phyloP scores from a whole-genome alignment of 2,329 filamentous ascomycete genomes.

The Didymellaceae sp. region DNA sequence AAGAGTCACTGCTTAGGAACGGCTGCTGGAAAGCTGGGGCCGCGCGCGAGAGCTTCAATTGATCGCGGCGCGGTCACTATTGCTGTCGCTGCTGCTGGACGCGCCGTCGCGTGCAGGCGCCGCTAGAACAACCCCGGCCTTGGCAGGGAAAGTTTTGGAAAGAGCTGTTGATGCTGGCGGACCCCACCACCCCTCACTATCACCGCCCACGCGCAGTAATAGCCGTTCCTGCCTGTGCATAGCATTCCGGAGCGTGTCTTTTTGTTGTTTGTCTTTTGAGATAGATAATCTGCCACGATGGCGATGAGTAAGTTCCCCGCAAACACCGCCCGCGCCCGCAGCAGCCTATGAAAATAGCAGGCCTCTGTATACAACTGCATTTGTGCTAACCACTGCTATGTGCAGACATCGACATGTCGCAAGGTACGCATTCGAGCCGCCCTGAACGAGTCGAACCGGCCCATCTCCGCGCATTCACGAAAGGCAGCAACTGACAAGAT shows the following conservation, averaged over 20 bases:
- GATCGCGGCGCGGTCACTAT: not conserved
- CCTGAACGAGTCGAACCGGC: not conserved
- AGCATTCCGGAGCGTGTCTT: constrained; percentile 5
- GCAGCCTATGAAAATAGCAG: not conserved
- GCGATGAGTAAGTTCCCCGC: constrained; percentile 49
- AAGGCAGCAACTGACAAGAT: constrained; percentile 33
- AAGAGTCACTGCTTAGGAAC: not conserved
- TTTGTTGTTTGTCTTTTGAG: constrained; percentile 3
- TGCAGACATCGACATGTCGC: constrained; percentile 80
- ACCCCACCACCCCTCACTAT: constrained; percentile 39
- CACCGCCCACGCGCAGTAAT: constrained; percentile 16
- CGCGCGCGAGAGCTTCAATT: constrained; percentile 18
- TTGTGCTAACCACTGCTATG: constrained; percentile 34
- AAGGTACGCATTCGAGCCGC: constrained; percentile 64
- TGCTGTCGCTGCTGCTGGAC: too few relatives aligned
- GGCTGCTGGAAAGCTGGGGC: constrained; percentile 8
- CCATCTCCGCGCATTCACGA: not conserved
- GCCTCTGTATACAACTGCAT: not conserved
- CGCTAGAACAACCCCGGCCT: constrained; percentile 20
- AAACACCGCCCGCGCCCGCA: not conserved
- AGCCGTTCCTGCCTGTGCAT: constrained; percentile 10
- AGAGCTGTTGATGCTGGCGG: constrained; percentile 24
- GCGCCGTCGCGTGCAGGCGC: constrained; percentile 1
- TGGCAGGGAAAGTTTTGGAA: constrained; percentile 37
- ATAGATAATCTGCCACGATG: constrained; percentile 32